Evolutionary conservation across 371 early-diverging fungal species (phyloP).

Genomic region (Gilbertella persicaria): DNA sequence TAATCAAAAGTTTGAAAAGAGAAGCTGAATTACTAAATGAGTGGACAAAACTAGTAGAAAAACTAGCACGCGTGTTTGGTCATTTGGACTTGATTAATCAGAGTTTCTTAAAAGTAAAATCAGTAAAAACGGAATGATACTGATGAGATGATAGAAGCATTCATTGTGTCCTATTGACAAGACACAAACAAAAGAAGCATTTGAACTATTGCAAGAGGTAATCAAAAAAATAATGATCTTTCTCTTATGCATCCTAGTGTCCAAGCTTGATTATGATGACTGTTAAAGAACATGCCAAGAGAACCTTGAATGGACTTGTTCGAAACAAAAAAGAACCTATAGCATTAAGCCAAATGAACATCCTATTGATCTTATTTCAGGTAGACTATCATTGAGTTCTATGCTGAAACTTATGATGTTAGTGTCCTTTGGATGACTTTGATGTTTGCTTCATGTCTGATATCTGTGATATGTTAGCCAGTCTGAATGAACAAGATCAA

Average conservation of each 20-base stretch:
- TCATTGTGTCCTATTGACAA: slow-evolving; percentile 18
- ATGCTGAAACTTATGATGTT: not conserved
- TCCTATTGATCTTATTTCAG: slow-evolving; percentile 40
- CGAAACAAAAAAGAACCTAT: slow-evolving; percentile 16
- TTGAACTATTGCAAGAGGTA: slow-evolving; percentile 15
- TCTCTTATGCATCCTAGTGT: slow-evolving; percentile 6
- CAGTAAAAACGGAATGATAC: no score
- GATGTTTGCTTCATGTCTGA: slow-evolving; percentile 23
- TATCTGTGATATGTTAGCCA: slow-evolving; percentile 31
- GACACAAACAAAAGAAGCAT: slow-evolving; percentile 14
- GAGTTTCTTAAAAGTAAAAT: slow-evolving; percentile 20
- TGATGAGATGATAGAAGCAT: not conserved
- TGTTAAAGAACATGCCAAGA: slow-evolving; percentile 2
- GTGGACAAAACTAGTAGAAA: slow-evolving; percentile 15
- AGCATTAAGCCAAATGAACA: slow-evolving; percentile 15
- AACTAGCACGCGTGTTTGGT: slow-evolving; percentile 11
- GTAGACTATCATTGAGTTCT: slow-evolving; percentile 13
- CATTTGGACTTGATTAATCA: slow-evolving; percentile 5
- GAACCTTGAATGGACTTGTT: slow-evolving; percentile 2
- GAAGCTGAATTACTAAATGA: slow-evolving; percentile 3
- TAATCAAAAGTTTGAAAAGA: slow-evolving; percentile 1
- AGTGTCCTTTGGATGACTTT: slow-evolving; percentile 25
- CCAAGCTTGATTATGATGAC: slow-evolving; percentile 9
- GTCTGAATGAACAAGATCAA: slow-evolving; percentile 17
- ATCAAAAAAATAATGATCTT: not conserved